Evolutionary conservation across 352 stramenopile species (phyloP), one percentile per base, ranked within the genome.

Genomic region (Saprolegnia parasitica): DNA sequence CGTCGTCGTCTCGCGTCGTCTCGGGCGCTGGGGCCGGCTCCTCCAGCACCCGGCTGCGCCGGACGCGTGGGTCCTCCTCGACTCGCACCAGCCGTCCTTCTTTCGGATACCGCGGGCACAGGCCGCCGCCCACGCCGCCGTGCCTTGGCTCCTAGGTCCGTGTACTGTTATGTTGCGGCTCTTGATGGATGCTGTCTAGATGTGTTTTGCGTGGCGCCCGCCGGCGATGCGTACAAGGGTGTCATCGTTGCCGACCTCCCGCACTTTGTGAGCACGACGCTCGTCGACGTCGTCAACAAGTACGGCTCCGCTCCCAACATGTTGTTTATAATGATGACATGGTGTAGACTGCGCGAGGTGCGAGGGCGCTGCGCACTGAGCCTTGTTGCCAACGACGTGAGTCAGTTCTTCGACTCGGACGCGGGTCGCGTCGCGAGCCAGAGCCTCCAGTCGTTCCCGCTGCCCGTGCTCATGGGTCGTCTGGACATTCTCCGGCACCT

Each of bases 71-170:
- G 54, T 52, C 10, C 63, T 70, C 11, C 21, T 70, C 20, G 63
- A 70, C 23, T 62, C 63, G 32, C 63, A 70, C 37, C 63, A 70
- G 42, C 63, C 63, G 23, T 60, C 63, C 11, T 70, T 70, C n/a
- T 70, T 63, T 23, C 63, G 29, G 11, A 70, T 70, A 16, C 54
- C 42, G 18, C 63, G 55, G 13, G 63, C 63, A n/a, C 45, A 52
- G 15, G 63, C 63, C 11, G 63, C 63, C 21, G 63, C 46, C 23
- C 49, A 63, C 35, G 63, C 42, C n/a, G 23, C 63, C 13, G 63
- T 70, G n/a, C 63, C 63, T 10, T 70, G 63, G 49, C 46, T 70
- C 11, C 49, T 24, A 9, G 62, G 62, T 68, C 40, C 42, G 45
- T 39, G 18, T 4, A 21, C 4, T n/a, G 8, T 47, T 23, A 40